Evolutionary conservation across 140 eudicot species (phyloP).

Genomic region (Cichorium intybus): DNA sequence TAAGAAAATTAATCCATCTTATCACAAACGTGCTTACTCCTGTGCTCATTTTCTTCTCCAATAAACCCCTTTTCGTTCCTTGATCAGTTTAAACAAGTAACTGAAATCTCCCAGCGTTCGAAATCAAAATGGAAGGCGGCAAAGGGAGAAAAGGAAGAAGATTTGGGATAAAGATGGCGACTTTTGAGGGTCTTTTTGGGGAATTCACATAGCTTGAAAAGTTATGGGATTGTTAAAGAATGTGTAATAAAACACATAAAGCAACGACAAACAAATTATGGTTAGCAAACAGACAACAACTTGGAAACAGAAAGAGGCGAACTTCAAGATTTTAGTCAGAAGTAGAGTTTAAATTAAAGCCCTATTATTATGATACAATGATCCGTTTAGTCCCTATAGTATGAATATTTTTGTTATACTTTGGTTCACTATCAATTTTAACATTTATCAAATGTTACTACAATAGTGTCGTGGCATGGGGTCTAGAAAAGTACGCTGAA

Average conservation of each 20-base stretch:
- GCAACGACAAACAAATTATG: slow-evolving; percentile 6
- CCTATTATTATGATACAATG: not conserved
- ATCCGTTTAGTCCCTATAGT: not conserved
- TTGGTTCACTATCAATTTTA: not conserved
- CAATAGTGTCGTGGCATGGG: too few species aligned
- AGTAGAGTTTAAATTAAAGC: not conserved
- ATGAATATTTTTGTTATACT: not conserved
- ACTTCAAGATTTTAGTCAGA: slow-evolving; percentile 22
- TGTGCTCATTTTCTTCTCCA: slow-evolving; percentile 43
- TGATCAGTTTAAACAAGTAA: slow-evolving; percentile 5
- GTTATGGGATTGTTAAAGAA: not conserved
- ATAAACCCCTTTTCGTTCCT: not conserved
- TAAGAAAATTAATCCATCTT: slow-evolving; percentile 82
- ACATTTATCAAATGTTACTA: not conserved
- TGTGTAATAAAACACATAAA: slow-evolving; percentile 11
- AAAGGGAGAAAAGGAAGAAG: slow-evolving; percentile 20
- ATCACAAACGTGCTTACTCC: slow-evolving; percentile 81
- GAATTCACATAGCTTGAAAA: slow-evolving; percentile 12
- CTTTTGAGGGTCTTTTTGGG: slow-evolving; percentile 23
- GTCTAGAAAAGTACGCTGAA: too few species aligned
- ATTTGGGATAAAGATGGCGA: slow-evolving; percentile 18
- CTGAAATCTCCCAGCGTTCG: not conserved
- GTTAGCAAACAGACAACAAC: slow-evolving; percentile 26
- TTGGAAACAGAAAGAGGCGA: slow-evolving; percentile 24
- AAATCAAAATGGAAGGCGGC: slow-evolving; percentile 24